These are phyloP conservation scores for Symbiodinium natans DNA, from an alignment of 73 alveolate genomes.

Conservation along the genomic window DNA sequence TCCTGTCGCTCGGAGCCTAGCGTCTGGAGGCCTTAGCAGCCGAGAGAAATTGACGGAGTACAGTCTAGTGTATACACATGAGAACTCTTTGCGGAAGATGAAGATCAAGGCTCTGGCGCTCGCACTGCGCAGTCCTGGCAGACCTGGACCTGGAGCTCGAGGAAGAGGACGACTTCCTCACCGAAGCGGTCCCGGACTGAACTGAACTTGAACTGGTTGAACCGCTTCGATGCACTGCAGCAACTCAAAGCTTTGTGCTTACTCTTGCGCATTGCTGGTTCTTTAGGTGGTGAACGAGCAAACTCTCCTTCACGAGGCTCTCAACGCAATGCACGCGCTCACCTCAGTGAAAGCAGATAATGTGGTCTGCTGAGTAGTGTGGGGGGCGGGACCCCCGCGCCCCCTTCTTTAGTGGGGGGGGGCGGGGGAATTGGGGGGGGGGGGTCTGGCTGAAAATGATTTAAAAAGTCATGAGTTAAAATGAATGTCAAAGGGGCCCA, in stretches of 20 bases:
- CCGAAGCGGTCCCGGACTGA: not conserved
- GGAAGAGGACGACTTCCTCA: not conserved
- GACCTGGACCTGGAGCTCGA: slow-evolving; percentile 48
- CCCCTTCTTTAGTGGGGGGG: not conserved
- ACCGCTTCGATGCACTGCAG: too few species aligned
- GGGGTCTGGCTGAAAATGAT: not conserved
- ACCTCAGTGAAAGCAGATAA: not conserved
- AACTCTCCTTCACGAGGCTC: slow-evolving; percentile 67
- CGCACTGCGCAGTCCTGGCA: slow-evolving; percentile 81
- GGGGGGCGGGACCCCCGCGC: not conserved
- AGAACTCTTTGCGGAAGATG: too few species aligned
- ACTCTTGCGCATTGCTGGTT: too few species aligned
- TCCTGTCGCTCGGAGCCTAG: slow-evolving; percentile 32
- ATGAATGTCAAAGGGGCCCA: too few species aligned
- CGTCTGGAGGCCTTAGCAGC: too few species aligned
- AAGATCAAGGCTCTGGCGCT: slow-evolving; percentile 31
- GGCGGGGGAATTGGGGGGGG: not conserved
- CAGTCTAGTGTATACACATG: too few species aligned
- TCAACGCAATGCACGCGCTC: slow-evolving; percentile 20
- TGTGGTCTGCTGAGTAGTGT: not conserved
- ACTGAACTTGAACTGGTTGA: too few species aligned
- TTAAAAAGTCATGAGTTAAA: too few species aligned
- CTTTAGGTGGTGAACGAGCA: slow-evolving; percentile 62
- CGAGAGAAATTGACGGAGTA: too few species aligned
- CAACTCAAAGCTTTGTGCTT: too few species aligned